A percentile compares a stretch with the other conserved stretches of the same genome.
phyloP scores from a whole-genome alignment of 495 filamentous ascomycete genomes.

The Lasiosphaeria miniovina region DNA sequence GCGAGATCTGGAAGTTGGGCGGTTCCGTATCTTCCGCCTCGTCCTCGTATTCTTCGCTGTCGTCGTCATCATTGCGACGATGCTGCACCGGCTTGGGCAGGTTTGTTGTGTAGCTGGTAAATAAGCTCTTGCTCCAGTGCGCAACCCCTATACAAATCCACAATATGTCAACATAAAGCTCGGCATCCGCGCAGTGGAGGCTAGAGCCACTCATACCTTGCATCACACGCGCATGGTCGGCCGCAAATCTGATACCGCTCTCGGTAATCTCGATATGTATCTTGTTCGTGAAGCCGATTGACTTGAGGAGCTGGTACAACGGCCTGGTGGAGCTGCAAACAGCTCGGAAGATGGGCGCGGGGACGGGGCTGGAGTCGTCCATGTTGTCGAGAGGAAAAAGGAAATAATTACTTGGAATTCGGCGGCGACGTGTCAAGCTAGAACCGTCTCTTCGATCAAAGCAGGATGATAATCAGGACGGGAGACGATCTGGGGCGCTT shows the following conservation, averaged over 20 bases:
- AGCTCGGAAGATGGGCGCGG: slow-evolving; percentile 67
- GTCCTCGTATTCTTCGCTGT: slow-evolving; percentile 19
- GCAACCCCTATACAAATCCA: slow-evolving; percentile 55
- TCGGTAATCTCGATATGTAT: slow-evolving; percentile 79
- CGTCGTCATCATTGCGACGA: background rate
- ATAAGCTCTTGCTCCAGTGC: slow-evolving; percentile 72
- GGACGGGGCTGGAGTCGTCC: slow-evolving; percentile 16
- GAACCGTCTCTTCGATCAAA: slow-evolving; percentile 4
- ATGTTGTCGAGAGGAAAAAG: slow-evolving; percentile 10
- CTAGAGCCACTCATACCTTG: slow-evolving; percentile 53
- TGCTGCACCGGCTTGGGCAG: slow-evolving; percentile 22
- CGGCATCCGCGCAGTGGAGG: background rate
- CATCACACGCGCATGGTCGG: slow-evolving; percentile 79
- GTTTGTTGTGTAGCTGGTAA: slow-evolving; percentile 71
- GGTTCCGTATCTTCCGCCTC: slow-evolving; percentile 39
- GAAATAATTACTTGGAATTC: background rate
- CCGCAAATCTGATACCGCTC: slow-evolving; percentile 81
- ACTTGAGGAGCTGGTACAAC: slow-evolving; percentile 84
- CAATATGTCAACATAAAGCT: slow-evolving; percentile 13
- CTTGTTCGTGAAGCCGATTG: slow-evolving; percentile 76
- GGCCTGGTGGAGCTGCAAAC: slow-evolving; percentile 84
- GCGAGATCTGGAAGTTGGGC: slow-evolving; percentile 72
- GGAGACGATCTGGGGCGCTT: background rate
- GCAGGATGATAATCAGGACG: background rate
- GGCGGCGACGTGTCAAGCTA: slow-evolving; percentile 8